Conservation (phyloP, 1,284 basidiomycete genomes). For the Cryptococcus deneoformans region DNA sequence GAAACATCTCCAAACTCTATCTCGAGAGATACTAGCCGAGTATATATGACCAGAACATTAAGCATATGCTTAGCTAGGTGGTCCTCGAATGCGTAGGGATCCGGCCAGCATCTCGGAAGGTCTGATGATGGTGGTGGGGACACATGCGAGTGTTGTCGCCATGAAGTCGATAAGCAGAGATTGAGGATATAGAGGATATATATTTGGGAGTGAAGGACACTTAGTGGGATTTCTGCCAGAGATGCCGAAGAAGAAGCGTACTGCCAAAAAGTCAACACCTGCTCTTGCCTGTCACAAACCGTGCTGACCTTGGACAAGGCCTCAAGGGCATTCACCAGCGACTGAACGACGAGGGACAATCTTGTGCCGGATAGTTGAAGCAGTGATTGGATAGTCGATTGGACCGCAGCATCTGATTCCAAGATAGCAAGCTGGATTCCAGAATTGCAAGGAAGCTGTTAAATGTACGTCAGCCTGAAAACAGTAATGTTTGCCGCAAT, state of each 20-base stretch:
- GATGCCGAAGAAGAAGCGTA: conserved; percentile 29
- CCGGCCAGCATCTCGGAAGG: conserved; percentile 55
- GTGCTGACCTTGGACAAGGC: conserved; percentile 64
- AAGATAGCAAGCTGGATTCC: conserved; percentile 67
- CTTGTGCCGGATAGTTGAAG: conserved; percentile 73
- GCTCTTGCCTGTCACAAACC: conserved; percentile 29
- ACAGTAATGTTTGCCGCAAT: too few species aligned
- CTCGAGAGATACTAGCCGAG: conserved; percentile 64
- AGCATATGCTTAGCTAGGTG: conserved; percentile 80
- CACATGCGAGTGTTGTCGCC: conserved; percentile 50
- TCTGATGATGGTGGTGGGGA: conserved; percentile 18
- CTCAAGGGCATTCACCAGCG: conserved; percentile 71
- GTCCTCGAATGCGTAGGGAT: conserved; percentile 78
- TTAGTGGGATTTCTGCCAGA: conserved; percentile 56
- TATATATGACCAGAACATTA: conserved; percentile 74
- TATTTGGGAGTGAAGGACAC: conserved; percentile 83
- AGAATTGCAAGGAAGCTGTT: conserved; percentile 74
- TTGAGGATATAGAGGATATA: conserved; percentile 83
- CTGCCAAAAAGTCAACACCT: conserved; percentile 52
- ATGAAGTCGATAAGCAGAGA: conserved; percentile 70
- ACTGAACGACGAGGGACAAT: conserved; percentile 71
- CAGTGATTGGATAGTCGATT: conserved; percentile 70
- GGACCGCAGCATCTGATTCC: conserved; percentile 68
- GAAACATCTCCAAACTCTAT: neutral
- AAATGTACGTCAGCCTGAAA: too few species aligned